Evolutionary conservation across 176 grass and related monocot species (phyloP).

Genomic region (Carex littledalei): DNA sequence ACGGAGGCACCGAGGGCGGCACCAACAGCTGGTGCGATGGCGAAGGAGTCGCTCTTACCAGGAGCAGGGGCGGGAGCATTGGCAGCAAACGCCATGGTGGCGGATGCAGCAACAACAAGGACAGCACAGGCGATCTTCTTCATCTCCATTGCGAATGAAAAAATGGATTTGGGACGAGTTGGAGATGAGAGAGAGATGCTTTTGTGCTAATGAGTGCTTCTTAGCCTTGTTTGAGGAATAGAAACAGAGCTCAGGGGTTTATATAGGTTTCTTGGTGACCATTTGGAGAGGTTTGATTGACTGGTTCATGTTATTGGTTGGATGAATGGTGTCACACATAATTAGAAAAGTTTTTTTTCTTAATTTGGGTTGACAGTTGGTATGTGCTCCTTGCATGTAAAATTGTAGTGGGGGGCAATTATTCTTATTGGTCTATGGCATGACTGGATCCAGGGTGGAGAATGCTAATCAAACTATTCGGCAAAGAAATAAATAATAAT

Average conservation of each 20-base stretch:
- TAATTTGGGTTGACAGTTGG: constrained; percentile 12
- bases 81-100: constrained; percentile 10
- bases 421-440: background rate
- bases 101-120: constrained; percentile 21
- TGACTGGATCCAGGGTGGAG: constrained; percentile 16
- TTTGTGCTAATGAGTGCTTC: background rate
- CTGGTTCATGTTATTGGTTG: constrained; percentile 2
- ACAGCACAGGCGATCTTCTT: constrained; percentile 31
- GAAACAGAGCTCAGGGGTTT: constrained; percentile 10
- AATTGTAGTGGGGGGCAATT: constrained; percentile 13
- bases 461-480: background rate
- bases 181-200: constrained; percentile 19
- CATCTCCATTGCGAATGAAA: constrained; percentile 25
- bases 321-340: background rate
- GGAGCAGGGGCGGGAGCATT: constrained; percentile 24
- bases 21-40: constrained; percentile 22
- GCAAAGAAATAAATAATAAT: background rate
- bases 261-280: constrained; percentile 16
- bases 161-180: background rate
- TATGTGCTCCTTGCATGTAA: constrained; percentile 23
- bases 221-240: constrained; percentile 21
- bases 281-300: constrained; percentile 4
- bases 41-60: constrained; percentile 1
- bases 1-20: constrained; percentile 27
- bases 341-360: constrained; percentile 10